Evolutionary conservation across 164 flowering plant species (phyloP).

Genomic region (Tetracentron sinense): DNA sequence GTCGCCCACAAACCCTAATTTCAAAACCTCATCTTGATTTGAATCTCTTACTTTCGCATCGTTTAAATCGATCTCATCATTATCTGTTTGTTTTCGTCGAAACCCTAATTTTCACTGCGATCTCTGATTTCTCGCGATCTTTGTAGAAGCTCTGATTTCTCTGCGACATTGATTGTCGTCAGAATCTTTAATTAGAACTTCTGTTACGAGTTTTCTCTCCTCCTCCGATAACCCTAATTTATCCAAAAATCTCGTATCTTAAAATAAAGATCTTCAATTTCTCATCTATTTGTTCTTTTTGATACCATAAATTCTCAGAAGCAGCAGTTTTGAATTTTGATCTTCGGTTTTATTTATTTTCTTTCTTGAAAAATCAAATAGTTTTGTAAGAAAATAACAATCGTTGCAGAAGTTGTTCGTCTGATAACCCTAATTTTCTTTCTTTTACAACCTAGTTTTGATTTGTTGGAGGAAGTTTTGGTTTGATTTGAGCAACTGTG

Average conservation of each 20-base stretch:
- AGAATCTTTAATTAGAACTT: not conserved
- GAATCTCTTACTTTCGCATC: no score
- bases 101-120: not conserved
- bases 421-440: not conserved
- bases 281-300: not conserved
- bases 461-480: not conserved
- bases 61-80: no score
- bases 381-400: no score
- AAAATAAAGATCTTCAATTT: not conserved
- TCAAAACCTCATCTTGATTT: no score
- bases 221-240: not conserved
- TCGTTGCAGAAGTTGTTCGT: not conserved
- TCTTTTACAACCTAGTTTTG: not conserved
- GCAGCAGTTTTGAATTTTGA: not conserved
- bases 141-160: not conserved
- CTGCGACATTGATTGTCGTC: not conserved
- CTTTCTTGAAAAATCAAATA: no score
- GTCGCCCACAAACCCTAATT: no score
- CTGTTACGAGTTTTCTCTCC: not conserved
- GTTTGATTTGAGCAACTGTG: slow-evolving; percentile 8
- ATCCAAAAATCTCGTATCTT: not conserved
- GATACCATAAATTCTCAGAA: not conserved
- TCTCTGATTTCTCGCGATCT: not conserved
- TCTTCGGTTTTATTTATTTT: not conserved
- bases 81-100: no score